phyloP scores from a whole-genome alignment of 176 grass and related monocot genomes.

The Urochloa ruziziensis region DNA sequence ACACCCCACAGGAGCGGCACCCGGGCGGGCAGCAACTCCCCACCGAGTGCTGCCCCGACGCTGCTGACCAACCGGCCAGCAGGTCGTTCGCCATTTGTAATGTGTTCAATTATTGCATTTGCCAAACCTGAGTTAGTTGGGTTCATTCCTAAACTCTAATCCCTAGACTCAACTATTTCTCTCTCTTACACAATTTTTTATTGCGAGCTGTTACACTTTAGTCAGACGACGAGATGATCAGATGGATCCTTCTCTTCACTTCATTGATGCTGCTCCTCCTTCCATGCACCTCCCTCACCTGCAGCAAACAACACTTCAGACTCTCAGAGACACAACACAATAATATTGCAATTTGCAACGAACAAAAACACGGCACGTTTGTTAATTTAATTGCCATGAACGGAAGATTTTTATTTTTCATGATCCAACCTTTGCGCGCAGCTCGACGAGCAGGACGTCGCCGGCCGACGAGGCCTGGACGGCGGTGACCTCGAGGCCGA shows the following conservation, averaged over 20 bases:
- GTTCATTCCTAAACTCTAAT: too few species aligned
- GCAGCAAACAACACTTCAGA: conserved; percentile 19
- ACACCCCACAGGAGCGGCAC: too few species aligned
- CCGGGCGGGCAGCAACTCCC: too few species aligned
- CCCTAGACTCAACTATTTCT: too few species aligned
- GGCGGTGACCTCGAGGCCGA: conserved; percentile 52
- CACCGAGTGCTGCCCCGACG: too few species aligned
- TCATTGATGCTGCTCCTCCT: conserved; percentile 76
- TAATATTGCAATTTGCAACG: background rate
- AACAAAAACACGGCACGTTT: background rate
- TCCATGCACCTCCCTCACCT: conserved; percentile 62
- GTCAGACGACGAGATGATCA: conserved; percentile 41
- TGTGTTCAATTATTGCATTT: too few species aligned
- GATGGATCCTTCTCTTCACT: conserved; percentile 71
- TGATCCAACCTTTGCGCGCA: conserved; percentile 53
- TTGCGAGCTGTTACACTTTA: too few species aligned
- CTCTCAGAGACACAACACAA: too few species aligned
- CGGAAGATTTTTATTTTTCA: background rate
- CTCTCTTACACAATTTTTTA: too few species aligned
- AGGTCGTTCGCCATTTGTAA: too few species aligned
- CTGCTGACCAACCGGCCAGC: too few species aligned
- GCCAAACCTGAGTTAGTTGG: too few species aligned
- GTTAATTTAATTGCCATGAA: background rate
- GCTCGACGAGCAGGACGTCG: conserved; percentile 42
- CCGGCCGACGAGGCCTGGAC: conserved; percentile 50